Conservation (phyloP, 805 yeast genomes). For the Ogataea nitratoaversa region DNA sequence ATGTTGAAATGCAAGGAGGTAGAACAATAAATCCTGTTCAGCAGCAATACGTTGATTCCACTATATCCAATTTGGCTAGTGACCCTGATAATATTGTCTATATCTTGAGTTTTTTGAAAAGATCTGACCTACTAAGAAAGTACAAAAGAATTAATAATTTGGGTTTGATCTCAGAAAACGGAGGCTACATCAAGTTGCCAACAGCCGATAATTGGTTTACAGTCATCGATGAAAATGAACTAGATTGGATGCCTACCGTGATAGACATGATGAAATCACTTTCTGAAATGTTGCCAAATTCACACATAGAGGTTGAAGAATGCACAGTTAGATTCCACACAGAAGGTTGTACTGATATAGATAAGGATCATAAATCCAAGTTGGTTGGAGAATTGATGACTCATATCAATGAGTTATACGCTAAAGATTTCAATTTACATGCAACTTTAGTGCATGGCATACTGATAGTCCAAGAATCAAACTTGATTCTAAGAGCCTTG, state of each 20-base stretch:
- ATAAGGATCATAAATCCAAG: conserved; percentile 57
- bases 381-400: conserved; percentile 82
- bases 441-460: conserved; percentile 69
- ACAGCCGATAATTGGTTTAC: conserved; percentile 56
- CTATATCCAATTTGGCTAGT: conserved; percentile 53
- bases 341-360: conserved; percentile 57
- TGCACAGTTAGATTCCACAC: conserved; percentile 75
- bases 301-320: conserved; percentile 67
- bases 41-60: conserved; percentile 52
- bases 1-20: conserved; percentile 29
- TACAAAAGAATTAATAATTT: conserved; percentile 64
- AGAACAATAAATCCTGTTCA: conserved; percentile 47
- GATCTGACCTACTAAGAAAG: conserved; percentile 59
- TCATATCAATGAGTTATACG: conserved; percentile 73
- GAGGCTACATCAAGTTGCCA: conserved; percentile 66
- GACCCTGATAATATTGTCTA: conserved; percentile 66
- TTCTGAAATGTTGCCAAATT: conserved; percentile 77
- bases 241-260: conserved; percentile 59
- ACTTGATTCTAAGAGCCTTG: conserved; percentile 53
- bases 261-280: conserved; percentile 51
- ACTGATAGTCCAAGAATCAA: conserved; percentile 67
- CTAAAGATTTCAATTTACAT: conserved; percentile 56
- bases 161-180: conserved; percentile 88
- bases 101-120: conserved; percentile 61
- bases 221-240: conserved; percentile 49